Evolutionary conservation across 2,329 filamentous ascomycete genomes (phyloP), one percentile per base, ranked within the genome.

Genomic region (Venturia oleaginea): DNA sequence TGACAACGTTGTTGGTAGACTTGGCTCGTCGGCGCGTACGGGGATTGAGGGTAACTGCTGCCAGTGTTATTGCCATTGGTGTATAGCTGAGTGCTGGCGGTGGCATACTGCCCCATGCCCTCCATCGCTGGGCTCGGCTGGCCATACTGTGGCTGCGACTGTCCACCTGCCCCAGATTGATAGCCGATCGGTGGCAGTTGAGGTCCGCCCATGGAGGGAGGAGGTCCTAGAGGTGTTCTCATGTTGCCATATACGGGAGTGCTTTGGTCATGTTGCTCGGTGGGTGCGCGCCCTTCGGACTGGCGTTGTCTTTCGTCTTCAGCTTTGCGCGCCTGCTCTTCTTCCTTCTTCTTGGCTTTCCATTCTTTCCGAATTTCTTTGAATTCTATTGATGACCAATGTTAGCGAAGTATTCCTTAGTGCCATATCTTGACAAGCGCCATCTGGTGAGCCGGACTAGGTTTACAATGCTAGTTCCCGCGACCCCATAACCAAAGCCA

Each of bases 301-400:
- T 86, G 87, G 65, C 92, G 89, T 67, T 87, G 83, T 68, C 88
- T 84, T 73, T 97, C 92, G 68, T 97, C 93, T 11, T 92, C 91
- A 15, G 89, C 89, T 81, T 97, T 97, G 72, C 92, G 90, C 70
- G 86, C 83, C 62, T 88, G 88, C 69, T 97, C 93, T 71, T 97
- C 93, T 76, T 97, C 94, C 90, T 99, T 99, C 85, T 97, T 97
- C 72, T 94, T 91, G 46, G 91, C 90, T 80, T 97, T 99, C 94
- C 94, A 99, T 74, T 97, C 93, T 75, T 97, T 97, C 68, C 94
- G 90, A 66, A 97, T 97, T 73, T 99, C 94, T 76, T 99, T 99
- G 80, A 99, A 97, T 77, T 97, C 94, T 97, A 73, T 68, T 71
- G 65, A 66, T 65, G 67, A 64, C 65, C 66, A 34, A 60, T 19